A percentile compares a stretch with the other conserved stretches of the same genome.
Conservation (phyloP, 768 basidiomycete species). For the Pleurotus cornucopiae region DNA sequence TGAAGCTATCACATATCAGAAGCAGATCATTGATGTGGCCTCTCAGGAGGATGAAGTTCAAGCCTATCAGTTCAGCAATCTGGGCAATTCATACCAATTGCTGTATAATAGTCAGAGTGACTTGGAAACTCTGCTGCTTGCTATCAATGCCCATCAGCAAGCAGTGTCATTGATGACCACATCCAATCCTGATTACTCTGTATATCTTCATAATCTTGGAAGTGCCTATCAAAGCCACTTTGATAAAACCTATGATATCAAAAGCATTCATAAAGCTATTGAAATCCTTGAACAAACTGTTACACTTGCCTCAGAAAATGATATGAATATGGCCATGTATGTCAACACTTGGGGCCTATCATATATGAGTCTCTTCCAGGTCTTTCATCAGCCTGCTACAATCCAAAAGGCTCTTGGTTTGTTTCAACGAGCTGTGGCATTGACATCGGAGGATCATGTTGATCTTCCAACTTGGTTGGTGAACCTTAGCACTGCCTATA, state of each 20-base stretch:
- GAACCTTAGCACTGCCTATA: constrained; percentile 19
- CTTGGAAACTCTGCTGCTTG: neutral
- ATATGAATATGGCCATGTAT: constrained; percentile 1
- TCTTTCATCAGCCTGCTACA: constrained; percentile 10
- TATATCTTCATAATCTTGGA: constrained; percentile 9
- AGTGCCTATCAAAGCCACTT: constrained; percentile 8
- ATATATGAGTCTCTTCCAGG: constrained; percentile 1
- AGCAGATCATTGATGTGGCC: neutral
- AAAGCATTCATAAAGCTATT: constrained; percentile 8
- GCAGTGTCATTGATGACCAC: neutral
- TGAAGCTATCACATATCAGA: neutral
- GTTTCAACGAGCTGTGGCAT: constrained; percentile 7
- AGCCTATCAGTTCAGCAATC: neutral
- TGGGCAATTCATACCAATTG: neutral
- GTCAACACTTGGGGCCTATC: constrained; percentile 9
- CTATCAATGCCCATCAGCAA: neutral
- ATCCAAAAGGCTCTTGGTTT: constrained; percentile 12
- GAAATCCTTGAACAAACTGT: constrained; percentile 1
- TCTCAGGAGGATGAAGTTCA: neutral
- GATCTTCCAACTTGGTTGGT: constrained; percentile 4
- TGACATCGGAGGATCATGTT: constrained; percentile 11
- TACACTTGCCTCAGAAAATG: neutral
- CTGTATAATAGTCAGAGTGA: neutral
- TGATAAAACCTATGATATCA: constrained; percentile 3
- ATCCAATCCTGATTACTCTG: neutral